Evolutionary conservation across 1,284 basidiomycete species (phyloP).

Genomic region (Ceratobasidium sp.): DNA sequence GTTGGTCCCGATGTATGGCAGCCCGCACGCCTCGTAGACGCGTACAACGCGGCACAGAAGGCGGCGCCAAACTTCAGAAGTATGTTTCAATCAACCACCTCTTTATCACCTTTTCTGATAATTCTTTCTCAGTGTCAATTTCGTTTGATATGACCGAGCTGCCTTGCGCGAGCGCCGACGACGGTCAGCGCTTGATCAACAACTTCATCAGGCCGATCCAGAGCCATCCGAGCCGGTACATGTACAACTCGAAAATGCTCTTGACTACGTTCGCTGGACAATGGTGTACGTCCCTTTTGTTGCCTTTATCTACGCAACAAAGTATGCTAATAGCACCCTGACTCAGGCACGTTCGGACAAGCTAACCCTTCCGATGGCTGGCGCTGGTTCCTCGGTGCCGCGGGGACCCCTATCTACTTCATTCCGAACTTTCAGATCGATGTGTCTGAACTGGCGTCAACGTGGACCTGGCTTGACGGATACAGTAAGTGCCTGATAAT

Average conservation of each 20-base stretch:
- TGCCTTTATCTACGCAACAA: neutral
- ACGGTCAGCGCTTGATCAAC: constrained; percentile 55
- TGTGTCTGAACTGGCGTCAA: constrained; percentile 52
- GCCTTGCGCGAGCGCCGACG: constrained; percentile 53
- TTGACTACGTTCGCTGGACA: constrained; percentile 61
- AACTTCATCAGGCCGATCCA: constrained; percentile 54
- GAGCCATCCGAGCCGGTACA: constrained; percentile 55
- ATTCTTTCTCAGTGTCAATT: constrained; percentile 17
- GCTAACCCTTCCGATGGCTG: constrained; percentile 24
- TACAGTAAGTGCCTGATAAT: constrained; percentile 34
- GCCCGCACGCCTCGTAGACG: constrained; percentile 54
- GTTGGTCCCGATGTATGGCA: constrained; percentile 58
- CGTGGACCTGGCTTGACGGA: constrained; percentile 58
- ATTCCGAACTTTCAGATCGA: constrained; percentile 58
- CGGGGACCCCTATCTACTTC: constrained; percentile 51
- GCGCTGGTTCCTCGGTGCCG: constrained; percentile 25
- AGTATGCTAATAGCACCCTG: neutral
- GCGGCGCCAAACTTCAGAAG: constrained; percentile 56
- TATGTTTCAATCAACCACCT: constrained; percentile 53
- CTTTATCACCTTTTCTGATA: constrained; percentile 50
- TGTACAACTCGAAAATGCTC: constrained; percentile 56
- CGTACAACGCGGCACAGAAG: constrained; percentile 56
- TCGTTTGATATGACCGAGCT: constrained; percentile 40
- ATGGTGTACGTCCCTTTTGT: constrained; percentile 56
- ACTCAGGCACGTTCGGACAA: constrained; percentile 31